Evolutionary conservation across 2,329 filamentous ascomycete genomes (phyloP).

Genomic region (Seiridium cupressi): DNA sequence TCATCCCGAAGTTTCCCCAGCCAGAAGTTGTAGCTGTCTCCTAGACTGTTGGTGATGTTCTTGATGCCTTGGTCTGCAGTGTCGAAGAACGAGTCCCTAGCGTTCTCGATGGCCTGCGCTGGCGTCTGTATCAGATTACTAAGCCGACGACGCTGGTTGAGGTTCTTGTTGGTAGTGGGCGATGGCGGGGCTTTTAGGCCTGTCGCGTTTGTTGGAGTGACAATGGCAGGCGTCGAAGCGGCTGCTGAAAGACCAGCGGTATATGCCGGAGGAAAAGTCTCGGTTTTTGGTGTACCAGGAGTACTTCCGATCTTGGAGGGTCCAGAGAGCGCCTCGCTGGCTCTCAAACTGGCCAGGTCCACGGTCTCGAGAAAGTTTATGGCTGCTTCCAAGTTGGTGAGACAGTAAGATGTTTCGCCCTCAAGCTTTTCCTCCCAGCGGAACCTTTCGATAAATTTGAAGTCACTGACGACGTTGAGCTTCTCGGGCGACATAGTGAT

Average conservation of each 20-base stretch:
- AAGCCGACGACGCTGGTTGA: constrained; percentile 62
- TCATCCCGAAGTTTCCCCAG: constrained; percentile 83
- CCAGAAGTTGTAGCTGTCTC: constrained; percentile 90
- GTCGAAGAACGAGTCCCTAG: constrained; percentile 80
- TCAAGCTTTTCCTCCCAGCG: constrained; percentile 82
- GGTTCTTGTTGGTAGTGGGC: constrained; percentile 40
- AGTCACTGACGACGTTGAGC: constrained; percentile 87
- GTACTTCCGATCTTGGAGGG: constrained; percentile 55
- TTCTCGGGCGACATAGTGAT: constrained; percentile 86
- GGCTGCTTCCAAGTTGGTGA: constrained; percentile 93
- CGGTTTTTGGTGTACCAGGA: constrained; percentile 46
- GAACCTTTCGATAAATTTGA: constrained; percentile 93
- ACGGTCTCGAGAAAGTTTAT: constrained; percentile 95
- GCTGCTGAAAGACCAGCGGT: constrained; percentile 39
- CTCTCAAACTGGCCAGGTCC: constrained; percentile 82
- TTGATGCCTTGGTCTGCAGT: constrained; percentile 92
- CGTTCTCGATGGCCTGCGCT: constrained; percentile 75
- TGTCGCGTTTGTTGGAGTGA: constrained; percentile 27
- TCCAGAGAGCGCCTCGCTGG: constrained; percentile 72
- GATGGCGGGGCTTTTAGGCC: constrained; percentile 34
- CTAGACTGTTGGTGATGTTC: constrained; percentile 84
- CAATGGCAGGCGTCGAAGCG: constrained; percentile 27
- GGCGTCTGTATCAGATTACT: constrained; percentile 86
- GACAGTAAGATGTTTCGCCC: constrained; percentile 91
- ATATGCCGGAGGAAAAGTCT: constrained; percentile 59